Evolutionary conservation across 129 eudicot species (phyloP).

Genomic region (Arctium lappa): DNA sequence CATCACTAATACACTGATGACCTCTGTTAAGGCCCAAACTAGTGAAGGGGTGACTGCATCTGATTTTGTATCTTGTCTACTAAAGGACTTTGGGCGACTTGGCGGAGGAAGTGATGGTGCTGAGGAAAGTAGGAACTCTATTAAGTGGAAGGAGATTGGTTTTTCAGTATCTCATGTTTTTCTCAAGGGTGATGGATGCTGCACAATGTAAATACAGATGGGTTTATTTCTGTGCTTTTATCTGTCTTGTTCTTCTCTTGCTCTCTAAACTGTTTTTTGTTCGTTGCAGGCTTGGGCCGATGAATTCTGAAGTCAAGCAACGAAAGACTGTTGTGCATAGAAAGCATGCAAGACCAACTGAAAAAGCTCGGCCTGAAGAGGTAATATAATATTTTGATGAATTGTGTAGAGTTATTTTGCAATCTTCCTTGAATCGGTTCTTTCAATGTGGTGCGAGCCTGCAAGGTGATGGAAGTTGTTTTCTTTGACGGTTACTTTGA

Average conservation of each 20-base stretch:
- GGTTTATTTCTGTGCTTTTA: neutral
- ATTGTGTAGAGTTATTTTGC: neutral
- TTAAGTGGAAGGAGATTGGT: constrained; percentile 78
- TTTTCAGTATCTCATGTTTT: constrained; percentile 58
- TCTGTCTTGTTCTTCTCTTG: too few relatives aligned
- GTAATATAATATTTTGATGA: constrained; percentile 25
- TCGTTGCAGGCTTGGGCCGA: constrained; percentile 85
- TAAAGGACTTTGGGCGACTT: constrained; percentile 58
- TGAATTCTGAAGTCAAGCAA: constrained; percentile 80
- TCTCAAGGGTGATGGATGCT: constrained; percentile 61
- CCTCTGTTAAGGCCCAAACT: constrained; percentile 74
- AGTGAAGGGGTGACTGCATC: constrained; percentile 78
- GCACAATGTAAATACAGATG: constrained; percentile 55
- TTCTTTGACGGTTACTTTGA: neutral
- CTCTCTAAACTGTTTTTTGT: neutral
- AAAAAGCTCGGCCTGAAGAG: constrained; percentile 76
- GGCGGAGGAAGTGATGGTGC: constrained; percentile 39
- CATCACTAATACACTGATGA: constrained; percentile 67
- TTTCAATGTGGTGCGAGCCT: neutral
- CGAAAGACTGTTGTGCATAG: constrained; percentile 50
- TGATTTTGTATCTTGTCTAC: constrained; percentile 59
- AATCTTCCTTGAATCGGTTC: neutral
- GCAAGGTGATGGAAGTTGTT: neutral
- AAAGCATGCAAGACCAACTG: constrained; percentile 57
- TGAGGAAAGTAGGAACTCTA: constrained; percentile 43